Evolutionary conservation across 805 yeast genomes (phyloP), one percentile per base, ranked within the genome.

Genomic region (Lipomyces starkeyi): DNA sequence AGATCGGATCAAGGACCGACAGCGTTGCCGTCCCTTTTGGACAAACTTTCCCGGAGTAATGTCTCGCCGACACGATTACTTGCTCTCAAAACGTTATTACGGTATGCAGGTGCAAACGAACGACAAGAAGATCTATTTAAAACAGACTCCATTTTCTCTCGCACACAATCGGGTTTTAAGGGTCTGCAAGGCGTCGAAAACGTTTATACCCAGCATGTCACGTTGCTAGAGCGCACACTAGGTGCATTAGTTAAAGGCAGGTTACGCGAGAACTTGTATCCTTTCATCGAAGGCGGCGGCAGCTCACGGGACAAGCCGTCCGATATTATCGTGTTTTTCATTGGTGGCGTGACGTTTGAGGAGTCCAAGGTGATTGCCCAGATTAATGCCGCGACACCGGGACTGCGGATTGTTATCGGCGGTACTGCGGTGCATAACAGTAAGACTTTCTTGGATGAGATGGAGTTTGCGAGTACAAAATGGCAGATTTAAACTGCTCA

Each of bases 271-370:
- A 73, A 74, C 25, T 74, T 77, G 58, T 85, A 83, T 71, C 87
- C 86, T 32, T 81, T 84, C 32, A 77, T 83, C 63, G 81, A 82
- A 37, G 78, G 82, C 52, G 75, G 73, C 13, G 79, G 78, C 35
- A 74, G 74, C 59, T 62, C 62, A 40, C 71, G 72, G 7, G 81
- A 80, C 61, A 66, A 74, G 47, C 80, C 81, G 9, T 79, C 76
- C 64, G 80, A 79, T 58, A 74, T 80, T 17, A 71, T 82, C 34
- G 78, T 82, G 25, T 80, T 80, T 64, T 74, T 81, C 40, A 86
- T 91, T 62, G 98, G 98, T 5, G 99, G 99, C 17, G 89, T 86
- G 1, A 94, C 98, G 0, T 92, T 87, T 76, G 98, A 94, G 78
- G 99, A 95, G 77, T 91, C 97, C 0, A 85, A 97, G 69, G 79